A percentile compares a stretch with the other conserved stretches of the same genome.
Evolutionary conservation across 352 stramenopile genomes (phyloP).

Genomic region (Phytopythium chamaehyphon): DNA sequence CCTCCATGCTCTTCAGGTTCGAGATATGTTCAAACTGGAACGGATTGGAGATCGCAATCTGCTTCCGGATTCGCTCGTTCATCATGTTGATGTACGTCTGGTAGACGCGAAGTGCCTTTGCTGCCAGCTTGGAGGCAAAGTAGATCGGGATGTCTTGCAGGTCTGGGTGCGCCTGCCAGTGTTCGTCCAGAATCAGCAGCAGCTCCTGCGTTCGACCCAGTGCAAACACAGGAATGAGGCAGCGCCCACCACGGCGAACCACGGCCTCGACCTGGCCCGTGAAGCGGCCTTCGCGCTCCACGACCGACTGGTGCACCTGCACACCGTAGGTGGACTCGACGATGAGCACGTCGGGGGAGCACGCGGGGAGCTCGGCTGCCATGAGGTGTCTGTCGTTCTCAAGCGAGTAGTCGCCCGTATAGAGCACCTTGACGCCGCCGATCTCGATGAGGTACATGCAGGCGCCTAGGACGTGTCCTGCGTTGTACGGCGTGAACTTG

Average conservation of each 20-base stretch:
- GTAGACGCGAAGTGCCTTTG: conserved; percentile 96
- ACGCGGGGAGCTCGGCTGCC: conserved; percentile 79
- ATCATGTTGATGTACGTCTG: conserved; percentile 99
- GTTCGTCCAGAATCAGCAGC: conserved; percentile 98
- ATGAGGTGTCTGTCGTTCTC: conserved; percentile 99
- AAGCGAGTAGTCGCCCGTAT: conserved; percentile 98
- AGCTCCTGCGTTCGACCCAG: conserved; percentile 98
- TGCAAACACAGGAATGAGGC: conserved; percentile 98
- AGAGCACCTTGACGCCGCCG: conserved; percentile 96
- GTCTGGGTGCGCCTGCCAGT: conserved; percentile 94
- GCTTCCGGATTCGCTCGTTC: conserved; percentile 96
- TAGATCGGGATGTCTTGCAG: conserved; percentile 98
- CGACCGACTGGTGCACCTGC: conserved; percentile 94
- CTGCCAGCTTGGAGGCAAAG: conserved; percentile 97
- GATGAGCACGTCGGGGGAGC: conserved; percentile 97
- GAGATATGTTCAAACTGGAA: conserved; percentile 97
- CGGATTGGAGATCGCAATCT: conserved; percentile 98
- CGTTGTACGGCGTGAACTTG: conserved; percentile 98
- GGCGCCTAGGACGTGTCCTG: conserved; percentile 98
- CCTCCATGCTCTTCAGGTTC: conserved; percentile 96
- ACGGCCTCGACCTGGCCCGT: conserved; percentile 95
- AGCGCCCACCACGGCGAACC: conserved; percentile 94
- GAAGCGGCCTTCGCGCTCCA: conserved; percentile 96
- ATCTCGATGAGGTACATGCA: conserved; percentile 99
- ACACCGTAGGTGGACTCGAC: conserved; percentile 98